Base-by-base conservation (phyloP, 1,284 basidiomycete genomes). In the Boletellus deceptivus region DNA sequence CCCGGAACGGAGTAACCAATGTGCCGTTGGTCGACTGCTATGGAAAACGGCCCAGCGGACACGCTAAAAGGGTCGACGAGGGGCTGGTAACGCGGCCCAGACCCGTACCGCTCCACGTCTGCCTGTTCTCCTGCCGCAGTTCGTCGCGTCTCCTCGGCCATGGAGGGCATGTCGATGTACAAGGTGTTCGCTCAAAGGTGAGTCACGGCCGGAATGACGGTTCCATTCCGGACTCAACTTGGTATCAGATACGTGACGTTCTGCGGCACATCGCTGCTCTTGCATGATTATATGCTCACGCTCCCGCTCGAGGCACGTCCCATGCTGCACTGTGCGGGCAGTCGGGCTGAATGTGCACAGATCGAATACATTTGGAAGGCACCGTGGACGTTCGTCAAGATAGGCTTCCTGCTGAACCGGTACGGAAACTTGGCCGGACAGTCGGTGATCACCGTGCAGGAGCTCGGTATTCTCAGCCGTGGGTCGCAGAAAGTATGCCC, bases 231-330 rank as follows among this genome's bases (percentile, higher is more conserved):
- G 33, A 36, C 25, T 16, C 17, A 7, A 17, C n/a, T 16, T 17
- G 37, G 8, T 17, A 34, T 48, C 42, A 45, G 48, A 25, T 46
- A 25, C 20, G 22, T 40, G 6, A 37, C 48, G n/a, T 38, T 46
- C 22, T 46, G 22, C 43, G 41, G 46, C 38, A 24, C 20, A 3
- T 17, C 34, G 24, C 29, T 55, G 25, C 40, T 55, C 16, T 6
- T 44, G 3, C 51, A 51, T 20, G 54, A 55, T 38, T 56, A 53
- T 33, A 10, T 56, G 9, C 40, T 56, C 16, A 56, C 55, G 6
- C 41, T 56, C 17, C 33, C 50, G 18, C 45, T 40, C 25, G 55
- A 56, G 29, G 55, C 54, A 42, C 22, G 46, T 40, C 11, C 14
- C 20, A 6, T 25, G 25, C 9, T 29, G 25, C n/a, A 9, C 11